phyloP scores from a whole-genome alignment of 768 basidiomycete genomes.

The Rhizopogon sp. region DNA sequence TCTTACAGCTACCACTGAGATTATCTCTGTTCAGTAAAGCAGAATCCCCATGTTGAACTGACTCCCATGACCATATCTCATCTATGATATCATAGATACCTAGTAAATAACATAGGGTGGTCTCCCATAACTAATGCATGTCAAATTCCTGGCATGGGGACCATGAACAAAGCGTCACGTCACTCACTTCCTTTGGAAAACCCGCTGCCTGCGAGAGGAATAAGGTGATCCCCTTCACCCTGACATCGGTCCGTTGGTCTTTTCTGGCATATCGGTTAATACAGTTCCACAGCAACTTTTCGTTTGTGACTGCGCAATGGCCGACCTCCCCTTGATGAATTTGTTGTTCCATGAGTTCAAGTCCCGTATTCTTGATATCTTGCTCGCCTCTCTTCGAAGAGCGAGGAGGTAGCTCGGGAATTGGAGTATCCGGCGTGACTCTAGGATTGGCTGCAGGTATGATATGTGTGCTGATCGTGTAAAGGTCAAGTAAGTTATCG shows the following conservation, averaged over 20 bases:
- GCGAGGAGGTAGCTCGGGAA: conserved; percentile 14
- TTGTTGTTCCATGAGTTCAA: conserved; percentile 16
- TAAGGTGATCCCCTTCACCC: conserved; percentile 52
- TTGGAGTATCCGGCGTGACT: conserved; percentile 15
- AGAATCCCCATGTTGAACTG: conserved; percentile 83
- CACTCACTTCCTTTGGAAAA: conserved; percentile 74
- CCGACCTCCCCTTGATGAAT: conserved; percentile 7
- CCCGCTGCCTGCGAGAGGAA: conserved; percentile 84
- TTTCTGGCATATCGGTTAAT: conserved; percentile 61
- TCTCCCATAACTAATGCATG: conserved; percentile 67
- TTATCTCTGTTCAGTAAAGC: conserved; percentile 57
- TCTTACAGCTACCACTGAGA: conserved; percentile 57
- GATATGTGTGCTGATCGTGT: conserved; percentile 24
- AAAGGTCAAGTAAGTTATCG: conserved; percentile 13
- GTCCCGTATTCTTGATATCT: conserved; percentile 6
- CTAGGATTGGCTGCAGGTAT: conserved; percentile 25
- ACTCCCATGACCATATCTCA: conserved; percentile 80
- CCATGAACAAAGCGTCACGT: background rate
- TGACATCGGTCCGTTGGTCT: conserved; percentile 4
- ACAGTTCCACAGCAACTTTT: conserved; percentile 57
- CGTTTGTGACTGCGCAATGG: conserved; percentile 8
- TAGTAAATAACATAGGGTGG: conserved; percentile 51
- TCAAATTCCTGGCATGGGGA: background rate
- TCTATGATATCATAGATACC: conserved; percentile 41
- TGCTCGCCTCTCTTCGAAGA: background rate